Percentiles rank a stretch among this genome's conserved stretches.
Conservation (phyloP, 2,329 filamentous ascomycete genomes). For the Colletotrichum graminicola region DNA sequence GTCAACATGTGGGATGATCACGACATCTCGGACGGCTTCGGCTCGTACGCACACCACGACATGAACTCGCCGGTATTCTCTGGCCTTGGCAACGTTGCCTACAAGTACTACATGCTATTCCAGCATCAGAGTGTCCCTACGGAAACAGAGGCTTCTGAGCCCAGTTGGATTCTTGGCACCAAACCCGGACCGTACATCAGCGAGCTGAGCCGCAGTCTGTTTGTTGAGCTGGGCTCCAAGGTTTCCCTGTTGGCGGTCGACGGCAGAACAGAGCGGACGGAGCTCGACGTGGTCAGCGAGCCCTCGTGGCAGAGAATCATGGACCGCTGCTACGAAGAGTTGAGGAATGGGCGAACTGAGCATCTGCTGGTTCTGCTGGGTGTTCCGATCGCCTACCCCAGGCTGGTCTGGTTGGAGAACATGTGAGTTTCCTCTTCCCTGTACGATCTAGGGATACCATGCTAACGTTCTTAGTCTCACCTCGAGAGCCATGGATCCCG, state of each 20-base stretch:
- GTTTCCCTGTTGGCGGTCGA: constrained; percentile 89
- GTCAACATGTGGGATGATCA: constrained; percentile 99
- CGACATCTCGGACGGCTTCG: constrained; percentile 91
- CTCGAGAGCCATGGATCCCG: constrained; percentile 85
- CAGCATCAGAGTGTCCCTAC: constrained; percentile 90
- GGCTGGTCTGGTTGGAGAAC: constrained; percentile 77
- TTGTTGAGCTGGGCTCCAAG: constrained; percentile 83
- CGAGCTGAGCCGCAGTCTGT: constrained; percentile 86
- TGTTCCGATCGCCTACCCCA: constrained; percentile 85
- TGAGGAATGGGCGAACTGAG: constrained; percentile 85
- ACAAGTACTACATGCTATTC: constrained; percentile 99
- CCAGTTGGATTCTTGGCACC: constrained; percentile 89
- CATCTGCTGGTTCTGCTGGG: constrained; percentile 91
- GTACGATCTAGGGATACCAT: constrained; percentile 12
- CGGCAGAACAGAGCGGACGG: constrained; percentile 89
- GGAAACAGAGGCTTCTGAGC: constrained; percentile 86
- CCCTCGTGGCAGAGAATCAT: constrained; percentile 89
- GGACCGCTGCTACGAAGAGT: constrained; percentile 84
- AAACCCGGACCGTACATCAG: constrained; percentile 90
- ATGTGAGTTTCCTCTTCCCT: constrained; percentile 62
- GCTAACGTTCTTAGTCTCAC: constrained; percentile 72
- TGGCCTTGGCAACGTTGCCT: constrained; percentile 89
- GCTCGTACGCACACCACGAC: constrained; percentile 91
- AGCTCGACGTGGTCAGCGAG: constrained; percentile 82
- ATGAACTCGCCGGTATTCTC: constrained; percentile 93